Percentiles rank a stretch among this genome's conserved stretches.
Evolutionary conservation across 2,329 filamentous ascomycete genomes (phyloP).

Genomic region (Monilinia fructigena): DNA sequence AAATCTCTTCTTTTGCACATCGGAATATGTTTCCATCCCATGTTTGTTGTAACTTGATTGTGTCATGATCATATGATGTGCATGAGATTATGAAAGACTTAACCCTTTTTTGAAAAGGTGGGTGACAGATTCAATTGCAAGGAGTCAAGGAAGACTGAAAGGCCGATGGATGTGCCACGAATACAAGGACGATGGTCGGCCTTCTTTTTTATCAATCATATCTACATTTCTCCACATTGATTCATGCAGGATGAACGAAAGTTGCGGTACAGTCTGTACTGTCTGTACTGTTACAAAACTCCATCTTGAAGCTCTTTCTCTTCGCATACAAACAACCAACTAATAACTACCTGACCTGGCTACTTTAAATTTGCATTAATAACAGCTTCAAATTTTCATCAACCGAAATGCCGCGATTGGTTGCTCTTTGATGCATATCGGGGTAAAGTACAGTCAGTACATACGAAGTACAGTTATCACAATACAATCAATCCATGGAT

Average conservation of each 20-base stretch:
- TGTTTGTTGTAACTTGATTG: background rate
- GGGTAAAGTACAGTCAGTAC: too few relatives aligned
- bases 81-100: background rate
- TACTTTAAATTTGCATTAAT: too few relatives aligned
- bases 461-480: too few relatives aligned
- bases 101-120: background rate
- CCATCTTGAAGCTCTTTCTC: conserved; percentile 6
- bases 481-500: too few relatives aligned
- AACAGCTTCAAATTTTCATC: background rate
- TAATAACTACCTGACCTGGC: too few relatives aligned
- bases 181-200: conserved; percentile 8
- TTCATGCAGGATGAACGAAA: conserved; percentile 9
- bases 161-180: conserved; percentile 15
- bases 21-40: background rate
- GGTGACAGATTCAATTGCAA: background rate
- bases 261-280: too few relatives aligned
- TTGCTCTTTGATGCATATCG: background rate
- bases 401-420: conserved; percentile 20
- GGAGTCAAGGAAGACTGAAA: background rate
- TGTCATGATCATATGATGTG: background rate
- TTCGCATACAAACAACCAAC: background rate
- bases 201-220: conserved; percentile 15
- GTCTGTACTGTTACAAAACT: conserved; percentile 1
- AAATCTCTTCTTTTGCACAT: background rate
- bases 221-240: conserved; percentile 17